Base-by-base conservation (phyloP, 768 basidiomycete species). In the Trametes sanguinea region DNA sequence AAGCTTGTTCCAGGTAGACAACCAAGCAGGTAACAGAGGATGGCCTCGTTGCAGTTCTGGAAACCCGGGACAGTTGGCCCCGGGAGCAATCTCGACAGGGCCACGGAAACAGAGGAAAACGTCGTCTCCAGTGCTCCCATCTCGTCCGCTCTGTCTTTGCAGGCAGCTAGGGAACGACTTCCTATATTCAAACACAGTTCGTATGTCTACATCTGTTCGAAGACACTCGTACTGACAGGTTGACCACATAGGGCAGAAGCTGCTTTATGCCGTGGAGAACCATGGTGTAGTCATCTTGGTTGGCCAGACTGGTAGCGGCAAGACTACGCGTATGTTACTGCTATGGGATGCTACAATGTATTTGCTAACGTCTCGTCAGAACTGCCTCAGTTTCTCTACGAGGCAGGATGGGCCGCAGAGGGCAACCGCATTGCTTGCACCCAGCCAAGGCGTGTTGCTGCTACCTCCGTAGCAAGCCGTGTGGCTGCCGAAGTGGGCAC, bases 281-380 rank as follows among this genome's bases (percentile, higher is more conserved):
- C 83, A 89, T 70, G 89, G 89, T 4, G 89, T 95, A 8, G 81
- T 88, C 2, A 92, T 98, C 52, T 87, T 98, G 5, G 91, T 96
- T 8, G 96, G 92, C 8, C 92, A 98, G 69, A 98, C 97, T 0
- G 97, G 97, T 2, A 97, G 92, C 61, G 97, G 97, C 48, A 98
- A 99, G 77, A 96, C 95, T 6, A 99, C 96, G 65, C 96, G 95
- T 96, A 66, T 73, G 90, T 80, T 22, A 22, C 22, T 22, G 22
- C 22, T 22, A 22, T 29, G n/a, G 6, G 17, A n/a, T 29, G n/a
- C 6, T 47, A 22, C 43, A 10, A 27, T 5, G 11, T 5, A n/a
- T 5, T 2, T 29, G 13, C 4, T 46, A 2, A 50, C 13, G 42
- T 33, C 8, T 27, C 17, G 22, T 8, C 65, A 98, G 94, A 99